phyloP scores from a whole-genome alignment of 768 basidiomycete genomes.

The Boletus barrowsii region DNA sequence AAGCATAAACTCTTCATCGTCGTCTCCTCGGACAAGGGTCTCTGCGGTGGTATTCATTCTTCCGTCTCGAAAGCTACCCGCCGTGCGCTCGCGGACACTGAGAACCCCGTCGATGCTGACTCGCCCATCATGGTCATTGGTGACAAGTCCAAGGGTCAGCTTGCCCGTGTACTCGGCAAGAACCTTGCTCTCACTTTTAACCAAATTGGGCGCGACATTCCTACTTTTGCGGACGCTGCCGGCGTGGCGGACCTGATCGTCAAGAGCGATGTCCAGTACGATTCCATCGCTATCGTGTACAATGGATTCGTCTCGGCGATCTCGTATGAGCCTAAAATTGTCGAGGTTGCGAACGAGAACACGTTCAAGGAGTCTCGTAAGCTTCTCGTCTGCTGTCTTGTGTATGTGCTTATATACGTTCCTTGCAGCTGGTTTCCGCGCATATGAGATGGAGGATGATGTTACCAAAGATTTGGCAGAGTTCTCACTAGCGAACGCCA shows the following conservation, averaged over 20 bases:
- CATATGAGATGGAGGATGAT: slow-evolving; percentile 98
- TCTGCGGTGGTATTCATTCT: slow-evolving; percentile 99
- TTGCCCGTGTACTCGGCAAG: slow-evolving; percentile 58
- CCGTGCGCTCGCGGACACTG: slow-evolving; percentile 56
- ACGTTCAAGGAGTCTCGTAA: slow-evolving; percentile 76
- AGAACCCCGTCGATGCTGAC: slow-evolving; percentile 47
- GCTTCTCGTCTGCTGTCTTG: slow-evolving; percentile 19
- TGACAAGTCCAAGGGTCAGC: slow-evolving; percentile 96
- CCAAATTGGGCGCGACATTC: slow-evolving; percentile 96
- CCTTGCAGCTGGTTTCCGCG: slow-evolving; percentile 75
- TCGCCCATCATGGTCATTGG: slow-evolving; percentile 86
- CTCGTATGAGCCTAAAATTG: slow-evolving; percentile 76
- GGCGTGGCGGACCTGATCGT: slow-evolving; percentile 91
- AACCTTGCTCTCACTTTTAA: slow-evolving; percentile 89
- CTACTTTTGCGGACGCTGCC: slow-evolving; percentile 94
- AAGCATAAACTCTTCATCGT: slow-evolving; percentile 89
- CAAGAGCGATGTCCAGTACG: slow-evolving; percentile 81
- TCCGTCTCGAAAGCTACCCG: slow-evolving; percentile 90
- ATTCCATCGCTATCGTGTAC: slow-evolving; percentile 77
- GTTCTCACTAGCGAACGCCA: slow-evolving; percentile 94
- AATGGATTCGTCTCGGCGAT: slow-evolving; percentile 88
- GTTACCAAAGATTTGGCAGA: slow-evolving; percentile 90
- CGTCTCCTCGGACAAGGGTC: slow-evolving; percentile 97
- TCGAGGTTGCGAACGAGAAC: slow-evolving; percentile 80
- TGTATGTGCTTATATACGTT: not conserved